Evolutionary conservation across 257 asterid genomes (phyloP).

Genomic region (Penstemon eatonii): DNA sequence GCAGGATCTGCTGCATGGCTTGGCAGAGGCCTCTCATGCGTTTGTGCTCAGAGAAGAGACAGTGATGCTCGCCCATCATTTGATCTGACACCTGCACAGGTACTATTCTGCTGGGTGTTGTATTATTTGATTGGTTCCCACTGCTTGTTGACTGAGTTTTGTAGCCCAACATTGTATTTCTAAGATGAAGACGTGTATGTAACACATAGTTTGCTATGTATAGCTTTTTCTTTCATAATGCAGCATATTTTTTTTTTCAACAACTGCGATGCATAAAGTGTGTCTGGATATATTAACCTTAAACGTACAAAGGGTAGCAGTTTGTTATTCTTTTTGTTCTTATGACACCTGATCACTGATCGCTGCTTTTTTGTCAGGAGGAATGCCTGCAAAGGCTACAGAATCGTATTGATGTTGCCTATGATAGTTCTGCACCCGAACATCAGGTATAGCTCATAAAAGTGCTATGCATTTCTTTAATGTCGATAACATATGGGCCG

Average conservation of each 20-base stretch:
- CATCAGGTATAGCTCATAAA: conserved; percentile 73
- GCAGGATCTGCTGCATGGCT: conserved; percentile 99
- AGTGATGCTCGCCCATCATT: conserved; percentile 90
- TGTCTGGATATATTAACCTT: background rate
- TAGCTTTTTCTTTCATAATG: conserved; percentile 21
- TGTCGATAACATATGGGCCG: conserved; percentile 3
- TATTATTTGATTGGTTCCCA: conserved; percentile 5
- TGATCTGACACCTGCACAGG: conserved; percentile 92
- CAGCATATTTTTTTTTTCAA: conserved; percentile 22
- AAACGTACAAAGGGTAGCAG: no score
- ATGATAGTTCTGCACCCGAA: conserved; percentile 74
- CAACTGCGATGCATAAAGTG: conserved; percentile 14
- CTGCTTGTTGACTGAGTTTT: conserved; percentile 20
- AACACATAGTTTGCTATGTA: conserved; percentile 3
- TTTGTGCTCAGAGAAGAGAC: conserved; percentile 93
- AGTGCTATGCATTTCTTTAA: background rate
- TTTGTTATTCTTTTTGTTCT: no score
- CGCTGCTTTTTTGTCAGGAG: conserved; percentile 55
- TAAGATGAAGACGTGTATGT: background rate
- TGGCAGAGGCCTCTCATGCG: conserved; percentile 96
- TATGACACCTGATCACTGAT: background rate
- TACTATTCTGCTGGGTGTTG: conserved; percentile 30
- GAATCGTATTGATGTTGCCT: conserved; percentile 76
- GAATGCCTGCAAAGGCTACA: conserved; percentile 83
- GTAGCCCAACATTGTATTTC: no score